Conservation (phyloP, 2,329 filamentous ascomycete species). For the Colletotrichum ledebouriae region DNA sequence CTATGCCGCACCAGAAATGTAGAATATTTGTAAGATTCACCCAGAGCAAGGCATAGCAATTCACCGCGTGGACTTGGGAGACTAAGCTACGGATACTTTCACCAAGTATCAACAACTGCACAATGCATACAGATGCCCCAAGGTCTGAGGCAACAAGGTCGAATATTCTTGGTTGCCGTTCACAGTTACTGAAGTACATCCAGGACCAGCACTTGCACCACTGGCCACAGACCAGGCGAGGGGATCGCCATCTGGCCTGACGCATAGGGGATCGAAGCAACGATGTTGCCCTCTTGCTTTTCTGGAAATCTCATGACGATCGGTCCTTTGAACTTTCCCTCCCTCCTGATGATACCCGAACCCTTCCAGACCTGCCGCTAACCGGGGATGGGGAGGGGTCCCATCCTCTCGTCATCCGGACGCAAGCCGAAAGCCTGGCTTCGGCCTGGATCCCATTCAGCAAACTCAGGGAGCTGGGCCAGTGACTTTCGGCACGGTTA, state of each 20-base stretch:
- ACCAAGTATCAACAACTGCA: no score
- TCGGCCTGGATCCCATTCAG: not conserved
- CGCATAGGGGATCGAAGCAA: slow-evolving; percentile 11
- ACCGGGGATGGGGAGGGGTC: slow-evolving; percentile 7
- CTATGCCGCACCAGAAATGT: slow-evolving; percentile 21
- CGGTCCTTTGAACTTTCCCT: slow-evolving; percentile 28
- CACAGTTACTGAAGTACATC: slow-evolving; percentile 10
- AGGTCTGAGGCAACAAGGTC: slow-evolving; percentile 2
- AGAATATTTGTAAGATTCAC: slow-evolving; percentile 34
- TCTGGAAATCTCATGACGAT: slow-evolving; percentile 27
- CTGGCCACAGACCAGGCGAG: not conserved
- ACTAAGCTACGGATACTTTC: not conserved
- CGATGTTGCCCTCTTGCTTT: slow-evolving; percentile 30
- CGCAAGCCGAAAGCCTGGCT: slow-evolving; percentile 26
- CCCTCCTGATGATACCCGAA: slow-evolving; percentile 19
- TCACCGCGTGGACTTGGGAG: slow-evolving; percentile 8
- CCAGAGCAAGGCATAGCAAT: slow-evolving; percentile 29
- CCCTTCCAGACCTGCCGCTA: slow-evolving; percentile 1
- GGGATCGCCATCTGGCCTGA: slow-evolving; percentile 12
- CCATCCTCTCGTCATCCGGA: slow-evolving; percentile 33
- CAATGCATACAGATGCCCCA: not conserved
- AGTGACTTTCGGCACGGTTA: not conserved
- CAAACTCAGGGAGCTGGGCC: slow-evolving; percentile 10
- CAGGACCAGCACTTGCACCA: slow-evolving; percentile 22
- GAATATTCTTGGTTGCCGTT: slow-evolving; percentile 9